These are phyloP conservation scores for Globisporangium irregulare DNA, from an alignment of 352 stramenopile genomes.

Conservation along the genomic window DNA sequence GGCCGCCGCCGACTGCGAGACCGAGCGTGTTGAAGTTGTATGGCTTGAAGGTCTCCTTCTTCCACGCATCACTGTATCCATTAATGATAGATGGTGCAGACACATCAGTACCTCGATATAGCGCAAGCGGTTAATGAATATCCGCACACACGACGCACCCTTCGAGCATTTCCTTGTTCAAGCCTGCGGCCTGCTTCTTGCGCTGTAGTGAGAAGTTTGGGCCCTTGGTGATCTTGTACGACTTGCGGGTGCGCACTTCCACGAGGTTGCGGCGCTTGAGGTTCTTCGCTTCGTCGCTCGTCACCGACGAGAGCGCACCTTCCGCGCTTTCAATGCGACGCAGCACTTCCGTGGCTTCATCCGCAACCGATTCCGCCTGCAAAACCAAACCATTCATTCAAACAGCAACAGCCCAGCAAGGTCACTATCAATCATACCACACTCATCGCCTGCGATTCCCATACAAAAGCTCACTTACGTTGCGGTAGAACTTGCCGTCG, in stretches of 20 bases:
- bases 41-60: conserved; percentile 96
- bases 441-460: background rate
- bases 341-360: conserved; percentile 86
- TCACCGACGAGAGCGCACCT: conserved; percentile 62
- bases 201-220: conserved; percentile 91
- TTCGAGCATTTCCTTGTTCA: conserved; percentile 99
- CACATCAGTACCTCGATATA: conserved; percentile 1
- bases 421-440: background rate
- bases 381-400: background rate
- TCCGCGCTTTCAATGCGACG: conserved; percentile 64
- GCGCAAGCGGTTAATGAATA: background rate
- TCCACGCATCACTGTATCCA: conserved; percentile 85
- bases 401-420: background rate
- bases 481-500: conserved; percentile 84
- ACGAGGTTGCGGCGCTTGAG: conserved; percentile 84
- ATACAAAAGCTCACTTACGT: conserved; percentile 28
- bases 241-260: conserved; percentile 90
- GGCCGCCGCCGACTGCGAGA: conserved; percentile 92
- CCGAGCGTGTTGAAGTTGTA: conserved; percentile 99
- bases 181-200: conserved; percentile 95
- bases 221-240: conserved; percentile 93
- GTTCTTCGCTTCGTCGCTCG: conserved; percentile 71
- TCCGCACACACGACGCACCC: conserved; percentile 34
- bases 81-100: background rate
- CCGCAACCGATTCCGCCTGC: conserved; percentile 47